A percentile compares a stretch with the other conserved stretches of the same genome.
Evolutionary conservation across 1,284 basidiomycete species (phyloP).

Genomic region (Erythrobasidium hasegawianum): DNA sequence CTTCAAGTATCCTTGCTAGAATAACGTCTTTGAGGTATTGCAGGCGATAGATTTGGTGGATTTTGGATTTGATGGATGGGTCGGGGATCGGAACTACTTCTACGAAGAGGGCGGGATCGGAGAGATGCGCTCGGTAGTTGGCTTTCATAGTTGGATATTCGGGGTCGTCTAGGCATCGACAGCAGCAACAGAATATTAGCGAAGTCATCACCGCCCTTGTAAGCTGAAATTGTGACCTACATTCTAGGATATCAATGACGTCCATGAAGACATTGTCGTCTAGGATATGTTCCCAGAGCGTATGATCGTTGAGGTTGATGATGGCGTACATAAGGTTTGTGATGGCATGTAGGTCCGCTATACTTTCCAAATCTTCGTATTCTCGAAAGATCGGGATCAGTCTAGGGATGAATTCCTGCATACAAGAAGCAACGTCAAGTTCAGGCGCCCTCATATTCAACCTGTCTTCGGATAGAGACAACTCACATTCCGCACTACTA

Average conservation of each 20-base stretch:
- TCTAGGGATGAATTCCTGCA: slow-evolving; percentile 79
- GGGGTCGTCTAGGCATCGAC: slow-evolving; percentile 84
- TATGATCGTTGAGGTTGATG: slow-evolving; percentile 89
- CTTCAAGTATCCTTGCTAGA: slow-evolving; percentile 86
- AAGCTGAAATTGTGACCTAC: slow-evolving; percentile 55
- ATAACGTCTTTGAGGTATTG: slow-evolving; percentile 98
- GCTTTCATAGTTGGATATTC: slow-evolving; percentile 94
- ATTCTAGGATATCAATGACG: slow-evolving; percentile 95
- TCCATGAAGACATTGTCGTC: slow-evolving; percentile 89
- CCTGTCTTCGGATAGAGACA: slow-evolving; percentile 54
- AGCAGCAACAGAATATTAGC: slow-evolving; percentile 14
- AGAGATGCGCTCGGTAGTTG: slow-evolving; percentile 88
- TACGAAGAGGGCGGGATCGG: slow-evolving; percentile 68
- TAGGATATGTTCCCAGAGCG: slow-evolving; percentile 89
- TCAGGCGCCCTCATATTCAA: slow-evolving; percentile 54
- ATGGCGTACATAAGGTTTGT: slow-evolving; percentile 94
- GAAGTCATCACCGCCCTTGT: neutral
- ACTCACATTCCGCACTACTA: slow-evolving; percentile 54
- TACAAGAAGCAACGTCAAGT: slow-evolving; percentile 1
- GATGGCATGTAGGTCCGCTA: slow-evolving; percentile 82
- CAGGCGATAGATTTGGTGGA: slow-evolving; percentile 93
- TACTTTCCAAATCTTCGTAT: slow-evolving; percentile 86
- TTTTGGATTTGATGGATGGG: slow-evolving; percentile 69
- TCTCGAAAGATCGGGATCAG: slow-evolving; percentile 77
- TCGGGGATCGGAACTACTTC: slow-evolving; percentile 80